A percentile compares a stretch with the other conserved stretches of the same genome.
Conservation (phyloP, 2,329 filamentous ascomycete genomes). For the Venturia nashicola region DNA sequence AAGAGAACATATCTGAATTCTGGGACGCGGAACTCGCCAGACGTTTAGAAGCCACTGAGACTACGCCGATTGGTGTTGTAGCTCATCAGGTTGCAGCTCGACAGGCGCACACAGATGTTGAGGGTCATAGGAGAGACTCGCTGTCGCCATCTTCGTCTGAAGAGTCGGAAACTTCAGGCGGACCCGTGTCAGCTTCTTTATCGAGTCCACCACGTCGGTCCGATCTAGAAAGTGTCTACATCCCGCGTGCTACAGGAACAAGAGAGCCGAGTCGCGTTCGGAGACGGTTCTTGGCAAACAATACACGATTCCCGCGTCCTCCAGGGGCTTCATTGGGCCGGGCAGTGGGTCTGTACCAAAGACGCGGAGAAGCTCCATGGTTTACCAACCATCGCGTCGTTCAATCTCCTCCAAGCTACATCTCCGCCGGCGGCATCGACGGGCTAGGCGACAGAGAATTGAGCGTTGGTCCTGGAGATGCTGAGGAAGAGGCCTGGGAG, state of each 20-base stretch:
- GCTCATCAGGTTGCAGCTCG: neutral
- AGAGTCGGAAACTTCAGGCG: neutral
- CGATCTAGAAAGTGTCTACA: no score
- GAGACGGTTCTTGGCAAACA: no score
- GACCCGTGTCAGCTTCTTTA: neutral
- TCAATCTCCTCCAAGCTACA: neutral
- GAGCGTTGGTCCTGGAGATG: constrained; percentile 60
- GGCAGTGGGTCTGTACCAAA: neutral
- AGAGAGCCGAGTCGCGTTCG: no score
- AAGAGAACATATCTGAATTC: neutral
- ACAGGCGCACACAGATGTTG: neutral
- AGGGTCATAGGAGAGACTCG: neutral
- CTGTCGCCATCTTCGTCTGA: neutral
- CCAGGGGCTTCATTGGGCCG: no score
- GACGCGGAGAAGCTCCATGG: neutral
- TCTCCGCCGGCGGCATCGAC: constrained; percentile 34
- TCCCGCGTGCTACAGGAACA: no score
- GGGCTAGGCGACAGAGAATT: constrained; percentile 81
- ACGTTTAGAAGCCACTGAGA: neutral
- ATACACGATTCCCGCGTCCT: no score
- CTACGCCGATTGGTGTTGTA: neutral
- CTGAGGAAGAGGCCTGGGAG: constrained; percentile 60
- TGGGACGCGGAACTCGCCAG: neutral
- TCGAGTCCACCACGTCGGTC: neutral
- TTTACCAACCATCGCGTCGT: neutral